Percentiles rank a stretch among this genome's conserved stretches.
Conservation (phyloP, 2,329 filamentous ascomycete genomes). For the Nannizziopsis arthrosporioides region DNA sequence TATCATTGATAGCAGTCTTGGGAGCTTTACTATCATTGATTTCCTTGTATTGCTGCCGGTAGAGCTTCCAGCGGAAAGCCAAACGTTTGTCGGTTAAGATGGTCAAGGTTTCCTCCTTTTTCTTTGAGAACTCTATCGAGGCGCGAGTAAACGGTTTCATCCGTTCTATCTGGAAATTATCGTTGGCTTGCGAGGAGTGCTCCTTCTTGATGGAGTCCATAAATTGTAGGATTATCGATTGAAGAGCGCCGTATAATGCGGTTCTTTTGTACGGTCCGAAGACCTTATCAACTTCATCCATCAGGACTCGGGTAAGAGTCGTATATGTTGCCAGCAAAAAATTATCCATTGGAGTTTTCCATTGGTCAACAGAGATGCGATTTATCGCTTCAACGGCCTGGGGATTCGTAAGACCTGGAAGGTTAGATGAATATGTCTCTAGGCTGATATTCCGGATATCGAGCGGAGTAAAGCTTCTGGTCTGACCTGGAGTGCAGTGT, state of each 20-base stretch:
- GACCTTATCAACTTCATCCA: slow-evolving; percentile 37
- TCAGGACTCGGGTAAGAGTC: slow-evolving; percentile 26
- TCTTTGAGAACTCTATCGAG: slow-evolving; percentile 17
- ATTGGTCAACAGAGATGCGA: slow-evolving; percentile 46
- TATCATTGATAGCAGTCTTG: slow-evolving; percentile 21
- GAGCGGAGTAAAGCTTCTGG: slow-evolving; percentile 21
- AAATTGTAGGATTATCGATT: slow-evolving; percentile 36
- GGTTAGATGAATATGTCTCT: slow-evolving; percentile 44
- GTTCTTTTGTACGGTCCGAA: slow-evolving; percentile 28
- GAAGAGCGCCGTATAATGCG: slow-evolving; percentile 24
- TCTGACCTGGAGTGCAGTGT: slow-evolving; percentile 12
- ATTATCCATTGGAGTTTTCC: slow-evolving; percentile 43
- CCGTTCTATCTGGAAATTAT: slow-evolving; percentile 44
- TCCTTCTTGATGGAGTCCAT: slow-evolving; percentile 33
- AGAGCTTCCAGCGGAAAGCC: slow-evolving; percentile 13
- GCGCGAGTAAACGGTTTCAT: slow-evolving; percentile 47
- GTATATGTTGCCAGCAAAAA: slow-evolving; percentile 26
- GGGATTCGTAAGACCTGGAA: slow-evolving; percentile 48
- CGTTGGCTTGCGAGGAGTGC: slow-evolving; percentile 36
- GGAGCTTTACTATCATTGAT: not conserved
- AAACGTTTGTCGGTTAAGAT: slow-evolving; percentile 17
- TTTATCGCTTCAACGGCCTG: slow-evolving; percentile 51
- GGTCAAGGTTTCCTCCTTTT: slow-evolving; percentile 12
- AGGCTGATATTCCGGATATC: slow-evolving; percentile 45
- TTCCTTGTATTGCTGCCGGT: slow-evolving; percentile 17